Evolutionary conservation across 257 asterid genomes (phyloP).

Genomic region (Petunia secreta): DNA sequence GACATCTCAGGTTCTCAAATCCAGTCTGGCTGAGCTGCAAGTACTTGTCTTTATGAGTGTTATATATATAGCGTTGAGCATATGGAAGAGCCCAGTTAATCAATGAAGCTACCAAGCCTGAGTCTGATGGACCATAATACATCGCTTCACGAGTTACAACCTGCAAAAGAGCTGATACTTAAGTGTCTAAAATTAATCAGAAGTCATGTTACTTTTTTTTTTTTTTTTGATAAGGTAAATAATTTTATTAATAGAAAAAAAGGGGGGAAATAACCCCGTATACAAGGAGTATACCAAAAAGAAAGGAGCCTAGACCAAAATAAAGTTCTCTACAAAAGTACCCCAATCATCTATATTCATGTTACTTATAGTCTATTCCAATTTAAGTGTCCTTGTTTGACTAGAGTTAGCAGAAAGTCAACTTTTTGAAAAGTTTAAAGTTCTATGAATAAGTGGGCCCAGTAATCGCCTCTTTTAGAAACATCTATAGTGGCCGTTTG

Average conservation of each 20-base stretch:
- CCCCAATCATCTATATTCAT: neutral
- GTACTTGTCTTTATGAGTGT: constrained; percentile 57
- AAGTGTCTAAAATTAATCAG: constrained; percentile 13
- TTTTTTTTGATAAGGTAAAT: too few species aligned
- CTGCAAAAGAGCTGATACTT: constrained; percentile 46
- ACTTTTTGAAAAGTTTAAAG: neutral
- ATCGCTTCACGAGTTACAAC: constrained; percentile 82
- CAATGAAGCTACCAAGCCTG: constrained; percentile 55
- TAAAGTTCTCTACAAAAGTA: too few species aligned
- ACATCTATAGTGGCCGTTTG: neutral
- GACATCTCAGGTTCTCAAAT: constrained; percentile 53
- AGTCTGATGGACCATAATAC: constrained; percentile 59
- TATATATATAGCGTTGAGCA: constrained; percentile 85
- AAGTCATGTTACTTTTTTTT: neutral
- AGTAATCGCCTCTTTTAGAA: neutral
- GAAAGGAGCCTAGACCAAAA: too few species aligned
- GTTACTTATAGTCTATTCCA: neutral
- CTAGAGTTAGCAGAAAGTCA: neutral
- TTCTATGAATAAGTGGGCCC: neutral
- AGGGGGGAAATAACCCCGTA: too few species aligned
- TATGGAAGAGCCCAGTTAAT: constrained; percentile 93
- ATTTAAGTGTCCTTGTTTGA: neutral
- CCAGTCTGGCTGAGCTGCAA: constrained; percentile 59
- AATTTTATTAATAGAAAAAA: too few species aligned
- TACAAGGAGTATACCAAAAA: too few species aligned